These are phyloP conservation scores for Trypanosoma grayi DNA, from an alignment of 208 protist genomes.

Conservation along the genomic window DNA sequence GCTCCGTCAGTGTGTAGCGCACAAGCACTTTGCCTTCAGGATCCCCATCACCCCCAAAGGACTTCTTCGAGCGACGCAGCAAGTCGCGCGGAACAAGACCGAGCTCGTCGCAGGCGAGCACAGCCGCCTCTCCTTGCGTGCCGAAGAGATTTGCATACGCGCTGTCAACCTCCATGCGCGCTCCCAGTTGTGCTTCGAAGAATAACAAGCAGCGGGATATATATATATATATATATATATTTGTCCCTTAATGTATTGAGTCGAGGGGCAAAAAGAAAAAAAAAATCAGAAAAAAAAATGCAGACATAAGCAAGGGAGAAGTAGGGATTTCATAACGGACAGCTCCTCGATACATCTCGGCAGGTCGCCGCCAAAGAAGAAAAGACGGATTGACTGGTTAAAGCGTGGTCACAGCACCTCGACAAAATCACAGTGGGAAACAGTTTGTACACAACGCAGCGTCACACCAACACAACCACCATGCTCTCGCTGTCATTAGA, in stretches of 20 bases:
- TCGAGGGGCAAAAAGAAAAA: neutral
- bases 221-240: no score
- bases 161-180: conserved; percentile 24
- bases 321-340: neutral
- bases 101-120: conserved; percentile 37
- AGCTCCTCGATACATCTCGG: no score
- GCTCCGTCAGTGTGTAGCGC: conserved; percentile 38
- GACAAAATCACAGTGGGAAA: no score
- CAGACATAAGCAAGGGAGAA: neutral
- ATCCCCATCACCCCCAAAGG: conserved; percentile 8
- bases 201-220: no score
- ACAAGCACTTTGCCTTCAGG: conserved; percentile 23
- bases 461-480: neutral
- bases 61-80: conserved; percentile 21
- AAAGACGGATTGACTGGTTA: neutral
- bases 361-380: neutral
- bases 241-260: no score
- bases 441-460: no score
- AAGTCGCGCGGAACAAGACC: conserved; percentile 33
- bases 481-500: neutral
- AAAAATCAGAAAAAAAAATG: conserved; percentile 11
- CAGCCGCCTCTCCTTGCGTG: conserved; percentile 28
- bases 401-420: no score
- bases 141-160: conserved; percentile 35
- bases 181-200: no score